Evolutionary conservation across 306 rosid species (phyloP), one percentile per base, ranked within the genome.

Genomic region (Cucumis hystrix): DNA sequence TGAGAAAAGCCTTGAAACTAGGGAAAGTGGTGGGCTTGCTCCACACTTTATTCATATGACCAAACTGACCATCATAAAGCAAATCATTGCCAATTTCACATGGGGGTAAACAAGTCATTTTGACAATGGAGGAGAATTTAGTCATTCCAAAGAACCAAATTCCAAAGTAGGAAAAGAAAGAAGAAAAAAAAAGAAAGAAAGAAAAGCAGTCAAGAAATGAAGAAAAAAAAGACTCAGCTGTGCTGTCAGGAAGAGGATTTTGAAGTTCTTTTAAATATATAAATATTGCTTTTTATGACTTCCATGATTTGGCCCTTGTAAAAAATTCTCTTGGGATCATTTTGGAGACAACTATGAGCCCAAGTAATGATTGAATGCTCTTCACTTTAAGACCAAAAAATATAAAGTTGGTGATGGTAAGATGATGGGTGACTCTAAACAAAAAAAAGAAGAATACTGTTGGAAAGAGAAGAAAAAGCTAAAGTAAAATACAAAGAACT

Each of bases 361-460:
- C 80, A 90, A 84, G 90, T 84, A 92, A 90, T 89, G 89, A 94
- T 94, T 92, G 92, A 91, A 85, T 84, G 82, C 85, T 84, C 86
- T 83, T 82, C 69, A 78, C 90, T 83, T 89, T 90, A 82, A 72
- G 88, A 90, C 86, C 82, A 82, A 83, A 83, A 83, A 75, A 84
- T 83, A 67, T 70, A 82, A 83, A 80, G 75, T 80, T 75, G 78
- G 80, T 80, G 76, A 74, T 81, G 75, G 80, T 41, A 69, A 16
- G 52, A 40, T 79, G 81, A 69, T 79, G 77, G 15, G 75, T 58
- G 58, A 15, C 43, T 68, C 23, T 33, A 12, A 30, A 79, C 73
- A 80, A 78, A 14, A 63, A 63, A 76, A 55, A 76, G 39, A 56
- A 62, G 74, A 79, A 72, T 68, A 56, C 47, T 75, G 67, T 40